phyloP scores from a whole-genome alignment of 1,284 basidiomycete genomes.

The Irpex sp. region DNA sequence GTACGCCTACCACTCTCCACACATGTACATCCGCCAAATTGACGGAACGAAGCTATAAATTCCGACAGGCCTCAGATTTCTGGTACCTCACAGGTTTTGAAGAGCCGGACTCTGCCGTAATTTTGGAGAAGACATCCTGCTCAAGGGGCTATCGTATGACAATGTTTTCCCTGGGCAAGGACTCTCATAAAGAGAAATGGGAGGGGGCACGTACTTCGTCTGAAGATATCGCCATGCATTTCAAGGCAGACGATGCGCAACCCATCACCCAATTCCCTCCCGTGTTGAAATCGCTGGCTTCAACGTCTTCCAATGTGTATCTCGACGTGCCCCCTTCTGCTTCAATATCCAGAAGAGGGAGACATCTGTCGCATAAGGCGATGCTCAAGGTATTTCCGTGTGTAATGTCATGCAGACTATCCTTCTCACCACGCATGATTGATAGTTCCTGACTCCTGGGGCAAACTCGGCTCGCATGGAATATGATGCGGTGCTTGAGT shows the following conservation, averaged over 20 bases:
- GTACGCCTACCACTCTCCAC: conserved; percentile 29
- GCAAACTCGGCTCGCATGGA: conserved; percentile 34
- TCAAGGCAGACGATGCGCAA: conserved; percentile 73
- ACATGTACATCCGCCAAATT: neutral
- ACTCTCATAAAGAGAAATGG: conserved; percentile 85
- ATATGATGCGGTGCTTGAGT: conserved; percentile 50
- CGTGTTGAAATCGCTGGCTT: conserved; percentile 44
- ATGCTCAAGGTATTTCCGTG: conserved; percentile 23
- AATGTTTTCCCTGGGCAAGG: conserved; percentile 81
- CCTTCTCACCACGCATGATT: conserved; percentile 18
- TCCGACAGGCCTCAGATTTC: conserved; percentile 90
- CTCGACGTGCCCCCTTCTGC: conserved; percentile 28
- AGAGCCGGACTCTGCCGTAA: conserved; percentile 87
- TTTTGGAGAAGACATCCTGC: conserved; percentile 76
- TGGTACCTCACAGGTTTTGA: conserved; percentile 95
- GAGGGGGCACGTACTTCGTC: conserved; percentile 68
- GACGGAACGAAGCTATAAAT: conserved; percentile 74
- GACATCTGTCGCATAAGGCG: conserved; percentile 30
- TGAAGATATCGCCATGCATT: conserved; percentile 56
- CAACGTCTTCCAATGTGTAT: conserved; percentile 37
- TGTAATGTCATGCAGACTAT: neutral
- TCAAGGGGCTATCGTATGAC: conserved; percentile 85
- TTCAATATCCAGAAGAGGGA: conserved; percentile 19
- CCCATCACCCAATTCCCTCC: conserved; percentile 51
- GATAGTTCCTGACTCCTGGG: conserved; percentile 44